Conservation (phyloP, 78 protist species). For the Mantamonas sphyraenae region DNA sequence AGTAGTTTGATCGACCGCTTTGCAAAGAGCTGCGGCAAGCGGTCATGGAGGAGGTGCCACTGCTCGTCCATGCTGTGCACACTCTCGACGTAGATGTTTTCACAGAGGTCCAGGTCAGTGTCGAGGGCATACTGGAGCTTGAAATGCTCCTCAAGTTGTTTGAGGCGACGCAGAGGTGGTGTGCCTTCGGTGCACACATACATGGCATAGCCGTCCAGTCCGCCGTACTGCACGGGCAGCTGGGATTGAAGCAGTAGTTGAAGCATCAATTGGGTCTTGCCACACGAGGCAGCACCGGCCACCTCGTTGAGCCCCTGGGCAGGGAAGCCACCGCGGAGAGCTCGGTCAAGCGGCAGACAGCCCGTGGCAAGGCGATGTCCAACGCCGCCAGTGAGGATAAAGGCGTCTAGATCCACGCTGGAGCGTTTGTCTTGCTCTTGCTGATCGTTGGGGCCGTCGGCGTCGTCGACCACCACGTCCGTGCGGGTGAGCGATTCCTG, state of each 20-base stretch:
- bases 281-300: slow-evolving; percentile 18
- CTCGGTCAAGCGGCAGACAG: background rate
- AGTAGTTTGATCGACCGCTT: background rate
- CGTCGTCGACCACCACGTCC: background rate
- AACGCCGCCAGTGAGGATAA: too few species aligned
- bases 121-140: background rate
- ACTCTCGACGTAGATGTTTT: background rate
- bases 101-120: background rate
- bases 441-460: too few species aligned
- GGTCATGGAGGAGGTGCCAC: background rate
- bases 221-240: slow-evolving; percentile 18
- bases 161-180: background rate
- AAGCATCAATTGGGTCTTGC: slow-evolving; percentile 31
- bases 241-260: slow-evolving; percentile 15
- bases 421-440: too few species aligned
- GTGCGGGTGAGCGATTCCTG: background rate
- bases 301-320: slow-evolving; percentile 16
- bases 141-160: background rate
- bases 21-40: background rate
- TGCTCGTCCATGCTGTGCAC: background rate
- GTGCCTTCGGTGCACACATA: background rate
- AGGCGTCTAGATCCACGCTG: too few species aligned
- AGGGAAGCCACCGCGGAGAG: slow-evolving; percentile 7
- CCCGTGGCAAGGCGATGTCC: background rate
- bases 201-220: slow-evolving; percentile 20